phyloP scores from a whole-genome alignment of 2,329 filamentous ascomycete genomes.

The Stromatinia cepivora region DNA sequence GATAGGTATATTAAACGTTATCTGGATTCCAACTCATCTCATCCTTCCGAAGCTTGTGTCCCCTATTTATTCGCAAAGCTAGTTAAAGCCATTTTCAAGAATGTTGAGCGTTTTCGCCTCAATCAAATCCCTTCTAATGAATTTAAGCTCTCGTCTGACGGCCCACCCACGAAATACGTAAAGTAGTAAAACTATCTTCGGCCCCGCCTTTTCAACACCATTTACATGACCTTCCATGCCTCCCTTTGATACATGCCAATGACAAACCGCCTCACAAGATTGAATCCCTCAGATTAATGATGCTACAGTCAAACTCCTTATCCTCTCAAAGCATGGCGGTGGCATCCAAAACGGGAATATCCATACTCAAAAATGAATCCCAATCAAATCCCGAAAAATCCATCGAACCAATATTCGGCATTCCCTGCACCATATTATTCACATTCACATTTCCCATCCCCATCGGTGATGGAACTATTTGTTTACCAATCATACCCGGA shows the following conservation, averaged over 20 bases:
- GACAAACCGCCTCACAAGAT: neutral
- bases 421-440: neutral
- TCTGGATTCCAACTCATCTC: no score
- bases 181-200: neutral
- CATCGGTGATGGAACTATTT: neutral
- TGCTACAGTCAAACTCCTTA: neutral
- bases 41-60: no score
- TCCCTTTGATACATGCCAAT: neutral
- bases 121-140: no score
- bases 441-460: constrained; percentile 4
- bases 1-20: no score
- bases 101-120: no score
- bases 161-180: no score
- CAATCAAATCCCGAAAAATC: constrained; percentile 21
- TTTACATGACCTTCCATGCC: neutral
- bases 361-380: constrained; percentile 22
- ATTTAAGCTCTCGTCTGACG: no score
- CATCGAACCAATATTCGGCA: neutral
- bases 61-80: no score
- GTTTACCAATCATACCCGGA: neutral
- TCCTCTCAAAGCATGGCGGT: neutral
- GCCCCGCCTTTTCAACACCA: neutral
- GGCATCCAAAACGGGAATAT: constrained; percentile 21
- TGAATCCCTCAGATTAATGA: neutral
- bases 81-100: no score